A percentile compares a stretch with the other conserved stretches of the same genome.
Evolutionary conservation across 2,329 filamentous ascomycete genomes (phyloP).

Genomic region (Aulographum hederae): DNA sequence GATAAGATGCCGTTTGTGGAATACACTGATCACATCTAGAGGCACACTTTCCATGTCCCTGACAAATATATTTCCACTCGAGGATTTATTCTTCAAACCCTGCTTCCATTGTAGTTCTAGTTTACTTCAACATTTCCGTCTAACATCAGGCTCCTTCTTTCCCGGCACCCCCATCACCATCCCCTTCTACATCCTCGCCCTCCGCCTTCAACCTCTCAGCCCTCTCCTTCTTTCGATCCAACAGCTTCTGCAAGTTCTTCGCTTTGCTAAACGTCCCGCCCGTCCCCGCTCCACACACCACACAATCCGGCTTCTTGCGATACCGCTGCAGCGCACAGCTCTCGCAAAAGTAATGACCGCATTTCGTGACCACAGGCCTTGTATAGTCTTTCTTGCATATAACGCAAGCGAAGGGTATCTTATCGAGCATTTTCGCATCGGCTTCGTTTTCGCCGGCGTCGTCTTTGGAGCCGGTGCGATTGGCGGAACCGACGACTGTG

Average conservation of each 20-base stretch:
- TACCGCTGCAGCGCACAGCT: constrained; percentile 75
- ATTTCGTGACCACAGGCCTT: constrained; percentile 69
- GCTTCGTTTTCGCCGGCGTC: constrained; percentile 34
- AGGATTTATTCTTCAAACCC: no score
- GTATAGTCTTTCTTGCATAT: constrained; percentile 69
- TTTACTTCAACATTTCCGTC: no score
- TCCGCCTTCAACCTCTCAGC: constrained; percentile 34
- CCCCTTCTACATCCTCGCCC: constrained; percentile 35
- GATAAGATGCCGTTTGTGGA: no score
- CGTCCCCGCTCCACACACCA: constrained; percentile 68
- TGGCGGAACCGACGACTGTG: constrained; percentile 36
- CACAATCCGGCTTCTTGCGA: constrained; percentile 70
- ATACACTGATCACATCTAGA: no score
- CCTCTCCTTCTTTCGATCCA: constrained; percentile 53
- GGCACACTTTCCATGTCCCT: no score
- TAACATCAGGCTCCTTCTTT: no score
- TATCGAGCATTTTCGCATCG: constrained; percentile 57
- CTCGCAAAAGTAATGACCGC: constrained; percentile 93
- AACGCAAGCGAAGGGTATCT: constrained; percentile 78
- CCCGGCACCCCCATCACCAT: no score
- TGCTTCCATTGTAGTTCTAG: no score
- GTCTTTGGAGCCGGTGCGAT: constrained; percentile 15
- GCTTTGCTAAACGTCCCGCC: constrained; percentile 81
- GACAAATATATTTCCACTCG: no score
- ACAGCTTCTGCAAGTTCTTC: constrained; percentile 61